Evolutionary conservation across 169 alveolate genomes (phyloP), one percentile per base, ranked within the genome.

Genomic region (Cryptosporidium canis): DNA sequence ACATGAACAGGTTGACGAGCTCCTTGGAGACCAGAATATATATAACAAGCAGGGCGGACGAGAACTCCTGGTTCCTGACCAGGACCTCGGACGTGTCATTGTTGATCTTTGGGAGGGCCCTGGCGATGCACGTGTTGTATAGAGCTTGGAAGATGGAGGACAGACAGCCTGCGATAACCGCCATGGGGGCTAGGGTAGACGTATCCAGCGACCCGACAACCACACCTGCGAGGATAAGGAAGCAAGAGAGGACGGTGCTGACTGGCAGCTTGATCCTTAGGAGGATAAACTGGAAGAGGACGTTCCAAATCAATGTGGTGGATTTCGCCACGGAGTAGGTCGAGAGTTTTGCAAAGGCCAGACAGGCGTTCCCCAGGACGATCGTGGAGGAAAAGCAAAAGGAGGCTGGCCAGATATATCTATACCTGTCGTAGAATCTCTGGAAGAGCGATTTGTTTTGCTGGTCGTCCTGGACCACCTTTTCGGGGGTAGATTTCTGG

Each of bases 251-350:
- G 16, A 77, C 21, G 4, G 87, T 77, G 24, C 77, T 56, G 27
- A 77, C 43, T 39, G 87, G 87, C 7, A 77, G 64, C 51, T 33
- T 53, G 27, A 77, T 45, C 44, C 71, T 77, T 14, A 77, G 64
- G 18, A 77, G 21, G 18, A 77, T 35, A 35, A 55, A 77, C 51
- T 77, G 87, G 66, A 77, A 77, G 5, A 77, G 55, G 43, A 77
- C 87, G 47, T 61, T 77, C 87, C 87, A 77, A 14, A 77, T 77
- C 5, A 77, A 45, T 3, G 87, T 77, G 3, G 87, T 77, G 39
- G 87, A 77, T 58, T 77, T 77, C 16, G 87, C 87, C 7, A 77
- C 87, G 16, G 87, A 77, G 44, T 77, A 77, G 7, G 87, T 77
- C 18, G 87, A 77, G 4, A 77, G 66, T 35, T 77, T 77, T 35